These are phyloP conservation scores for Dryas alaskensis DNA, from an alignment of 306 rosid species.

Conservation along the genomic window DNA sequence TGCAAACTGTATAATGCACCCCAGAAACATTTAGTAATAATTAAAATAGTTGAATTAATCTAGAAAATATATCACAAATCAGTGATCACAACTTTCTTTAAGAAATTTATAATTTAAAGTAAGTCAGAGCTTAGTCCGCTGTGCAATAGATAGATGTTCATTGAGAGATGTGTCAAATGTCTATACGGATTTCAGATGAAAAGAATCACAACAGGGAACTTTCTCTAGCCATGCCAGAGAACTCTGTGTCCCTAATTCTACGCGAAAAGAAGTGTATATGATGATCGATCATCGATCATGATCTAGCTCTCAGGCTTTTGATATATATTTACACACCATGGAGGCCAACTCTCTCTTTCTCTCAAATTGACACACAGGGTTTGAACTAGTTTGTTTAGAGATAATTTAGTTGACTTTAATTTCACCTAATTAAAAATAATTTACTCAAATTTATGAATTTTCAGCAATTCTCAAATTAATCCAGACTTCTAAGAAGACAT, in stretches of 20 bases:
- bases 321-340: background rate
- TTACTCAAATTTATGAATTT: too few species aligned
- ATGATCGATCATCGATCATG: background rate
- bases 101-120: background rate
- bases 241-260: constrained; percentile 2
- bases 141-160: constrained; percentile 18
- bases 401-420: too few species aligned
- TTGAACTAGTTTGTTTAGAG: background rate
- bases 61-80: too few species aligned
- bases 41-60: too few species aligned
- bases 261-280: background rate
- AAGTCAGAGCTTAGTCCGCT: background rate
- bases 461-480: too few species aligned
- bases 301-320: background rate
- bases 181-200: constrained; percentile 6
- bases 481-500: too few species aligned
- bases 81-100: background rate
- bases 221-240: constrained; percentile 11
- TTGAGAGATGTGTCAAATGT: constrained; percentile 17
- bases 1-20: background rate
- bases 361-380: background rate
- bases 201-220: background rate
- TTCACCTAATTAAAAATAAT: too few species aligned
- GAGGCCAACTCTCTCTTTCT: background rate
- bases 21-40: background rate